These are phyloP conservation scores for Pholiota molesta DNA, from an alignment of 768 basidiomycete species.

Conservation along the genomic window DNA sequence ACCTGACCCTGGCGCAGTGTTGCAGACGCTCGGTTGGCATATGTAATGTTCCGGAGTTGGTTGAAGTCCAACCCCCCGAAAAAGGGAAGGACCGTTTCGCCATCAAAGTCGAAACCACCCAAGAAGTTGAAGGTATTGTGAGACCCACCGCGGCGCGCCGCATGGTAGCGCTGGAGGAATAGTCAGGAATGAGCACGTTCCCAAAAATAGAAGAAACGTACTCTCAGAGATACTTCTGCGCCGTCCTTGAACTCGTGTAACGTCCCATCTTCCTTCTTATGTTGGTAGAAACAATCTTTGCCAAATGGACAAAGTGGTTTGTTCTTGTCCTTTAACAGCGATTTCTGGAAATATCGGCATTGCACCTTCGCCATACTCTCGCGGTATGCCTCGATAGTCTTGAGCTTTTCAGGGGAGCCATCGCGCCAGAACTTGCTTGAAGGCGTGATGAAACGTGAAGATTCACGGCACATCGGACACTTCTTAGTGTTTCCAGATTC, in stretches of 20 bases:
- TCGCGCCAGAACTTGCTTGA: conserved; percentile 69
- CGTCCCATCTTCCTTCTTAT: conserved; percentile 68
- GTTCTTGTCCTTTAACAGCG: conserved; percentile 37
- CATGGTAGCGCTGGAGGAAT: not conserved
- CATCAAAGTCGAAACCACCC: not conserved
- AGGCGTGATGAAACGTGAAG: conserved; percentile 71
- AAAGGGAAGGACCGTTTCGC: not conserved
- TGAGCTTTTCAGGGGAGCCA: conserved; percentile 53
- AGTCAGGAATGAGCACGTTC: not conserved
- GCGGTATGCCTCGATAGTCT: conserved; percentile 60
- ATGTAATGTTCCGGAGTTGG: not conserved
- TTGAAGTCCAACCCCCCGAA: not conserved
- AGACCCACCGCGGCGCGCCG: not conserved
- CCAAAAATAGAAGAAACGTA: conserved; percentile 23
- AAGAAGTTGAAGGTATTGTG: not conserved
- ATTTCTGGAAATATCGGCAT: conserved; percentile 69
- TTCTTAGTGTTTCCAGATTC: conserved; percentile 67
- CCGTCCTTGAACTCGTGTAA: conserved; percentile 28
- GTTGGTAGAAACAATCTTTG: conserved; percentile 80
- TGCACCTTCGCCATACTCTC: conserved; percentile 71
- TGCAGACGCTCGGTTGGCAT: not conserved
- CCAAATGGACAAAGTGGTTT: conserved; percentile 78
- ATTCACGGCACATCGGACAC: conserved; percentile 76
- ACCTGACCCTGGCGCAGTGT: too few relatives aligned
- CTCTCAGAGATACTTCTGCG: conserved; percentile 55